Conservation (phyloP, 352 stramenopile species). For the Sclerospora graminicola region DNA sequence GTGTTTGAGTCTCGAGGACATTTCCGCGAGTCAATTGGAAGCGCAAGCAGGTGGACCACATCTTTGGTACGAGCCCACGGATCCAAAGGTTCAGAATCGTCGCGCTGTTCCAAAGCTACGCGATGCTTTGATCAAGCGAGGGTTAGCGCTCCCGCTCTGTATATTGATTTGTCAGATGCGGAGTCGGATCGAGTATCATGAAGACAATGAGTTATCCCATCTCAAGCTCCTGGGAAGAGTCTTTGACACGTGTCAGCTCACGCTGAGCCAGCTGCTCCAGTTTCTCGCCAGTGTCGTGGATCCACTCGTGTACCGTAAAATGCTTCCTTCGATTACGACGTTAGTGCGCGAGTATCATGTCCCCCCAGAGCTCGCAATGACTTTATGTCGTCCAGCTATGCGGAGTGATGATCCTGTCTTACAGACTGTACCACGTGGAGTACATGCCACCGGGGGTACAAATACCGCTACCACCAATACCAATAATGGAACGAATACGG, state of each 20-base stretch:
- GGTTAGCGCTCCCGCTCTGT: conserved; percentile 64
- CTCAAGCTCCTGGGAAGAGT: conserved; percentile 72
- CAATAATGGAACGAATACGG: conserved; percentile 4
- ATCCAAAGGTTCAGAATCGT: conserved; percentile 78
- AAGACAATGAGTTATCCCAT: conserved; percentile 39
- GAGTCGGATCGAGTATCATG: conserved; percentile 74
- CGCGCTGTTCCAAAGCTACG: conserved; percentile 68
- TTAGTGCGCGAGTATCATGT: conserved; percentile 74
- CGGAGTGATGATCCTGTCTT: conserved; percentile 65
- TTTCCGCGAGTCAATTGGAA: conserved; percentile 76
- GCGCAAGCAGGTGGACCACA: conserved; percentile 67
- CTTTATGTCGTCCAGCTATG: conserved; percentile 65
- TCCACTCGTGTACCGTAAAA: conserved; percentile 52
- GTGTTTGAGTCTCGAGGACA: conserved; percentile 79
- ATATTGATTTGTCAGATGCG: conserved; percentile 81
- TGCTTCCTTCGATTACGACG: conserved; percentile 51
- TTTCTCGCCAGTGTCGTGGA: conserved; percentile 74
- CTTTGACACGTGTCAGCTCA: conserved; percentile 82
- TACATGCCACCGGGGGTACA: conserved; percentile 30
- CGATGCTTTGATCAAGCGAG: conserved; percentile 75
- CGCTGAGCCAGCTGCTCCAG: conserved; percentile 77
- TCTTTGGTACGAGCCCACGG: conserved; percentile 67
- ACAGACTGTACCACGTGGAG: conserved; percentile 45
- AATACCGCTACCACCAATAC: conserved; percentile 23
- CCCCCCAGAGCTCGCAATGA: conserved; percentile 63